These are phyloP conservation scores for Nicotiana otophora DNA, from an alignment of 257 asterid species.

Conservation along the genomic window DNA sequence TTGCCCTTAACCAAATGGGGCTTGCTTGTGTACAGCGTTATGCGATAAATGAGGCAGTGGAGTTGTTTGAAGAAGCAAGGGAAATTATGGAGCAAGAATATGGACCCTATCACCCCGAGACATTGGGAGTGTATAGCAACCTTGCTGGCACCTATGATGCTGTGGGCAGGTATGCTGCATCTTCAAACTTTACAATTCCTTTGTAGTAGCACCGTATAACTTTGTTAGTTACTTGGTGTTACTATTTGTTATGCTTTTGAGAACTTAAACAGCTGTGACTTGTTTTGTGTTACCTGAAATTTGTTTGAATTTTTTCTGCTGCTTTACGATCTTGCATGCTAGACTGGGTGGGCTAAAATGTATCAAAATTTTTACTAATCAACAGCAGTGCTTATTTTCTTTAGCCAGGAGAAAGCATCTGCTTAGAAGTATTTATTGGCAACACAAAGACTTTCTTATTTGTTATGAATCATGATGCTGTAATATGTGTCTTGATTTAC, in stretches of 20 bases:
- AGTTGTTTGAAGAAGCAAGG: slow-evolving; percentile 88
- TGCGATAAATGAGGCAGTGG: slow-evolving; percentile 71
- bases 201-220: background rate
- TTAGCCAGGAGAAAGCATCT: background rate
- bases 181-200: background rate
- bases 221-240: background rate
- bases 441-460: background rate
- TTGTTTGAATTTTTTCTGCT: background rate
- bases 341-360: background rate
- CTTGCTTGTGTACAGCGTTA: slow-evolving; percentile 82
- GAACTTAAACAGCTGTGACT: background rate
- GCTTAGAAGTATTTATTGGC: background rate
- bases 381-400: background rate
- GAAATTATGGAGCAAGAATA: slow-evolving; percentile 77
- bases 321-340: background rate
- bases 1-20: slow-evolving; percentile 93
- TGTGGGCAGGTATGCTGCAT: slow-evolving; percentile 62
- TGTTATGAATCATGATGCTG: background rate
- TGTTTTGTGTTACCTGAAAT: background rate
- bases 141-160: slow-evolving; percentile 97
- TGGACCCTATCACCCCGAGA: slow-evolving; percentile 89
- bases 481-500: background rate
- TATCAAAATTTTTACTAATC: background rate
- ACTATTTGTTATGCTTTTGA: background rate
- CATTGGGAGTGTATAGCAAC: slow-evolving; percentile 91